A percentile compares a stretch with the other conserved stretches of the same genome.
Conservation (phyloP, 768 basidiomycete genomes). For the Termitomyces sp. region DNA sequence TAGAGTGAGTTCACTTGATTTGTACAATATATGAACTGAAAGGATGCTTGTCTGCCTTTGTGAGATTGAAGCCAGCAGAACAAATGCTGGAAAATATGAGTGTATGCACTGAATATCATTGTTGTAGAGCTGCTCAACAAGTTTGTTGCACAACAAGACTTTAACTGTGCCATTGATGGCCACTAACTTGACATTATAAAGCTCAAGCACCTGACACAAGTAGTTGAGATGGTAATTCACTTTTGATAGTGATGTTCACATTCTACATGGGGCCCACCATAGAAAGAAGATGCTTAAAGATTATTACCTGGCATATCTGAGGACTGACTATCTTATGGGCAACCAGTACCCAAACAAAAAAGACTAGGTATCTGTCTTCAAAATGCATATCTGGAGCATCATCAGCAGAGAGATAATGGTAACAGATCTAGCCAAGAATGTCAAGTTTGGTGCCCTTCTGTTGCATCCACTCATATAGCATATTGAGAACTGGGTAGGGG, state of each 20-base stretch:
- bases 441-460: conserved; percentile 21
- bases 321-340: background rate
- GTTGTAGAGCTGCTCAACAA: background rate
- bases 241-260: background rate
- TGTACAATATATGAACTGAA: no score
- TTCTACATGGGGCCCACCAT: background rate
- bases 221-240: background rate
- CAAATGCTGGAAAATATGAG: background rate
- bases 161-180: background rate
- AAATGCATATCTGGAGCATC: conserved; percentile 14
- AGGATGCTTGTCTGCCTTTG: background rate
- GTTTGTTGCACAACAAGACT: background rate
- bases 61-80: background rate
- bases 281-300: background rate
- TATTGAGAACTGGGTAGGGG: conserved; percentile 8
- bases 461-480: conserved; percentile 14
- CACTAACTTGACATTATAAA: background rate
- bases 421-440: no score
- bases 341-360: background rate
- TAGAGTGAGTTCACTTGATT: no score
- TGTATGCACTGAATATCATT: background rate
- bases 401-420: conserved; percentile 8
- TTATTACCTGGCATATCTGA: background rate
- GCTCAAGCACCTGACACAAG: background rate
- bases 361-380: conserved; percentile 14